Evolutionary conservation across 805 yeast species (phyloP), one percentile per base, ranked within the genome.

Genomic region (Ogataea angusta): DNA sequence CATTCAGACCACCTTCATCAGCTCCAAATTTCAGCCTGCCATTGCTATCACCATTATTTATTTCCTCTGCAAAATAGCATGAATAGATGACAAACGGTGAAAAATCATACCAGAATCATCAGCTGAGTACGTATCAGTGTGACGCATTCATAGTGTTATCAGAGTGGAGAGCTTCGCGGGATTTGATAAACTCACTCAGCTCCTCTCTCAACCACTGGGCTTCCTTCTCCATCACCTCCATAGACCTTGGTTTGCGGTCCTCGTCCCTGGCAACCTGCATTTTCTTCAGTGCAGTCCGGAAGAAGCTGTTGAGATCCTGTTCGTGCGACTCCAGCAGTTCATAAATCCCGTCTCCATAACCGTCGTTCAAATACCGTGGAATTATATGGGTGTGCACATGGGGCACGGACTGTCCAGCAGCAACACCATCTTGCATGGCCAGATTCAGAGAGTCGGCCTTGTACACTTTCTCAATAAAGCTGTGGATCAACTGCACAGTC

Each of bases 391-490:
- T 84, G 61, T 93, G 99, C 21, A 91, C 72, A 63, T 93, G 99
- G 5, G 97, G 95, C 2, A 93, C 82, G n/a, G 90, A 78, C 59
- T 93, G 99, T 3, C 99, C 99, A 1, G 97, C 91, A 36, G 88
- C 88, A 0, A 89, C 85, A 0, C 99, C 99, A 59, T 93, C 99
- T 60, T 93, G 99, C 44, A 95, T 87, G 9, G 97, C 91, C 28
- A 93, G 73, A 57, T 95, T 95, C 45, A 89, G 57, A 1, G 95
- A 71, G 51, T 90, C 95, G 2, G 96, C 95, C 25, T 80, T 72
- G 60, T 81, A 93, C 10, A 72, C 67, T 42, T 70, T 55, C 48
- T 74, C 80, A 12, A 93, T 80, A 47, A 89, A 83, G 39, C 66
- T 64, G 46, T 88, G 81, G 0, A 93, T 72, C 34, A 74, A 55